Base-by-base conservation (phyloP, 192 early-diverging fungal genomes). In the Mortierella antarctica region DNA sequence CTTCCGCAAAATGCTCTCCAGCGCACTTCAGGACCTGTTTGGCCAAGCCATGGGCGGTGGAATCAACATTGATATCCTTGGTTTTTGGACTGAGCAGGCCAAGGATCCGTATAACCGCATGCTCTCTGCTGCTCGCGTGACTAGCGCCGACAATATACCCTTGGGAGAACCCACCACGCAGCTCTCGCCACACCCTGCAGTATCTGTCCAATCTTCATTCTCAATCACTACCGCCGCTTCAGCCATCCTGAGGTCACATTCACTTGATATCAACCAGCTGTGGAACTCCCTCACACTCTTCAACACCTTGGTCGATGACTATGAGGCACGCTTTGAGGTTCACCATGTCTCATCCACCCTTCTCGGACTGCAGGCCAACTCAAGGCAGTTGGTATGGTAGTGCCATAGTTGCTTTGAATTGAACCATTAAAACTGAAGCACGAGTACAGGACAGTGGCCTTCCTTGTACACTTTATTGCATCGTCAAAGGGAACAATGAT, bases 61-160 rank as follows among this genome's bases (percentile, higher is more conserved):
- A 4, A 80, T 80, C 64, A 71, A 72, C 55, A 72, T 80, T 40
- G 77, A 80, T 48, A 80, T 80, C 51, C 65, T 80, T 12, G 77
- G 65, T 15, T 80, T 59, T 42, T 80, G 77, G 77, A 80, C 77
- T 8, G 60, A 71, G 23, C 18, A 55, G 18, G 15, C 39, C 12
- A 42, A 80, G 61, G 77, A 80, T 46, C 77, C 77, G 15, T 80
- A 57, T 59, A 80, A 80, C 60, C 57, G 70, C 18, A 21, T 58
- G 41, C n/a, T 49, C 45, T 51, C 48, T 31, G 31, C 31, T 31
- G 3, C 1, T 31, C 31, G 1, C 31, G 31, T 21, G 3, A 3
- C 54, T 6, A 15, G 47, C 18, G 46, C 60, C 6, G 18, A 18
- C 17, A 15, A 10, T 31, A 31, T 31, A 31, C 31, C 31, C 31